Base-by-base conservation (phyloP, 345 rosid species). In the Combretum micranthum region DNA sequence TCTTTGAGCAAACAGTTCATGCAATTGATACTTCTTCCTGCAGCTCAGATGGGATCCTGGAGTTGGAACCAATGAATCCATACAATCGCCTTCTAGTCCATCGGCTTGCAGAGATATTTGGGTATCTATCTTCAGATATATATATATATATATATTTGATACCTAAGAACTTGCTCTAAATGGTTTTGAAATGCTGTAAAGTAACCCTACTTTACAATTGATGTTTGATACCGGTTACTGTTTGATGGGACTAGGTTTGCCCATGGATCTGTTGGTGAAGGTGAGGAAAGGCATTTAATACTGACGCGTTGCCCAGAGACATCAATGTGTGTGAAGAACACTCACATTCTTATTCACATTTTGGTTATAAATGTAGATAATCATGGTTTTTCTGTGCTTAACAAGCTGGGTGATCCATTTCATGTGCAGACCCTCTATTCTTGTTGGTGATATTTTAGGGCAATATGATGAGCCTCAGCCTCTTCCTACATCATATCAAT, bases 221-320 rank as follows among this genome's bases (percentile, higher is more conserved):
- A 39, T 17, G 14, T 44, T 20, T 17, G 17, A 14, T 20, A 15
- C 19, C 56, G 39, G 47, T 65, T 6, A 20, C 53, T 63, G 26
- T 66, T 22, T 61, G 17, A 9, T 64, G 19, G 9, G 47, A 48
- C 50, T 65, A 84, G 91, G 69, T 82, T 84, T 75, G 69, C 85
- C 44, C 91, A 84, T 75, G 74, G 66, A 48, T 84, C 91, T 18
- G 68, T 84, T 55, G 91, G 87, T 12, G 91, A 84, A 69, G 87
- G 83, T 52, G 82, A 75, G 19, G 67, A 74, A 4, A 66, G 87
- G 15, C 85, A 80, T 66, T 64, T 84, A 59, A 47, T 82, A 55
- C 72, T 85, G 60, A 75, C 75, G 68, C 77, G 91, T 42, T 73
- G 83, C 69, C 72, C 70, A 3, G 91, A 85, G 71, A 75, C 88